Evolutionary conservation across 495 filamentous ascomycete genomes (phyloP), one percentile per base, ranked within the genome.

Genomic region (Daldinia bambusicola): DNA sequence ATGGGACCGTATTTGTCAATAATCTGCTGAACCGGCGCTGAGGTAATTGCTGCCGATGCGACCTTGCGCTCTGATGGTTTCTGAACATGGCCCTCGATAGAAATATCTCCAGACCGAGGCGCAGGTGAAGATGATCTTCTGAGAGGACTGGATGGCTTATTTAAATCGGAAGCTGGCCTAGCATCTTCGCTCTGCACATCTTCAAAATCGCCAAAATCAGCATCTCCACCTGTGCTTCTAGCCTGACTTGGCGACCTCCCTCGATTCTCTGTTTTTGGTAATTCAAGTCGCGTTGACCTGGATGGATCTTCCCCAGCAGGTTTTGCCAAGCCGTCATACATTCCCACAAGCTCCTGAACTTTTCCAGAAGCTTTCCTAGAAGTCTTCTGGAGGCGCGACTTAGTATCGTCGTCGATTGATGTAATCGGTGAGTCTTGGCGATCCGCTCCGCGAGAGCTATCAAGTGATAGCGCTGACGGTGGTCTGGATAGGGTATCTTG

Each of bases 201-300:
- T 50, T 84, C 84, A 68, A 88, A 87, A 53, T 88, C 83, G 5
- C 82, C 84, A 69, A 85, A 85, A 31, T 84, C 83, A n/a, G 70
- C 79, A 1, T 81, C 78, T 8, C 71, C 78, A 9, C 63, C 72
- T 5, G 60, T 31, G 51, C 41, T 53, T 51, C 53, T 55, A 26
- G 52, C 41, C 57, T 63, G 67, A 22, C 63, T 67, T 18, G 48
- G 56, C 18, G 67, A 65, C 51, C 71, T 22, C 32, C 55, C 64
- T 51, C 64, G 36, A 41, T 38, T 26, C 40, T 18, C 32, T 7
- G 66, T 14, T 30, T 51, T 41, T 37, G 70, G 34, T 38, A 71
- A 31, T 48, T 74, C 68, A 67, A 75, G 38, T 59, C 32, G 66
- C 34, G 64, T 38, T 50, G 61, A 43, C 64, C 40, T n/a, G 4